These are phyloP conservation scores for Kockiozyma suomiensis DNA, from an alignment of 805 yeast species.

Conservation along the genomic window DNA sequence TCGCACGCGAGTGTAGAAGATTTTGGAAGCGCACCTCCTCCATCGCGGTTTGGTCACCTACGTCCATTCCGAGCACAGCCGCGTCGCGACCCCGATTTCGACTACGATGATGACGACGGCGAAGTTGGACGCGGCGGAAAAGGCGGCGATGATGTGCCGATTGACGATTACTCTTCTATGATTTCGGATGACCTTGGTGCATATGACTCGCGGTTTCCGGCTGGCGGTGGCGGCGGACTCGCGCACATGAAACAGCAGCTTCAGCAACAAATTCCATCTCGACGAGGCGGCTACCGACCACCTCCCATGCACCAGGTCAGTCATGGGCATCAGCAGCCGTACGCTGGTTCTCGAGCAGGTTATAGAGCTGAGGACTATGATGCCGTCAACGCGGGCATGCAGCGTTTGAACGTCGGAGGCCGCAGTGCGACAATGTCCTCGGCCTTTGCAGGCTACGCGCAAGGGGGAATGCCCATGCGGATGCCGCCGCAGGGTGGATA, in stretches of 20 bases:
- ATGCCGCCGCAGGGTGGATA: not conserved
- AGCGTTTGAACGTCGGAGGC: constrained; percentile 10
- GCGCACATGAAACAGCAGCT: constrained; percentile 12
- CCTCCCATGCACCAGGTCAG: constrained; percentile 6
- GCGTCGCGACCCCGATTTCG: not conserved
- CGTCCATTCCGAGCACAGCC: constrained; percentile 6
- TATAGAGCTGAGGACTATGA: constrained; percentile 10
- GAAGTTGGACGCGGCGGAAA: constrained; percentile 1
- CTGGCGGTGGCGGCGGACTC: constrained; percentile 18
- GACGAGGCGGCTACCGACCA: constrained; percentile 2
- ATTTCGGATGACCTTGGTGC: constrained; percentile 23
- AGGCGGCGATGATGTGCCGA: constrained; percentile 14
- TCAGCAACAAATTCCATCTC: constrained; percentile 9
- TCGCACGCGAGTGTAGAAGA: constrained; percentile 14
- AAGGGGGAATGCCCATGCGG: not conserved
- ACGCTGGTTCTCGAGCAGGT: not conserved
- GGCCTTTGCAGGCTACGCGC: not conserved
- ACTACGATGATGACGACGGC: constrained; percentile 7
- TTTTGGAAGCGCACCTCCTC: constrained; percentile 4
- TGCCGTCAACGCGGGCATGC: constrained; percentile 5
- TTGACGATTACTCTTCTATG: constrained; percentile 26
- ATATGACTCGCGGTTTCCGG: constrained; percentile 28
- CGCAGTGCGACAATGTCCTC: constrained; percentile 1
- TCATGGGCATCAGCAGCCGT: constrained; percentile 7
- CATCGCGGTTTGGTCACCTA: constrained; percentile 7